These are phyloP conservation scores for Colletotrichum plurivorum DNA, from an alignment of 2,329 filamentous ascomycete genomes.

Conservation along the genomic window DNA sequence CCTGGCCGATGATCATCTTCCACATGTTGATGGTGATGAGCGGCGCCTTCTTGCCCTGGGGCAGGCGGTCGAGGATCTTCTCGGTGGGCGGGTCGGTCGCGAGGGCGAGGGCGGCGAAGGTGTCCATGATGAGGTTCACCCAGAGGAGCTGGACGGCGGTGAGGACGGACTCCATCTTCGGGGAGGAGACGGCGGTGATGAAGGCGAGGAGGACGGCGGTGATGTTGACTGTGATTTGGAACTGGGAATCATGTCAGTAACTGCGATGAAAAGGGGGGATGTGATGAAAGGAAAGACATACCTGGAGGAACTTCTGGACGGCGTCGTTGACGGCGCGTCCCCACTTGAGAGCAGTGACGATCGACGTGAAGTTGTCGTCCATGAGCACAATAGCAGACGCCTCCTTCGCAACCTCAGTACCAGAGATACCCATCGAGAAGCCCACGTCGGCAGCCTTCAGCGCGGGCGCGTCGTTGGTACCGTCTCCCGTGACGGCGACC, in stretches of 20 bases:
- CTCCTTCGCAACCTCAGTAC: constrained; percentile 78
- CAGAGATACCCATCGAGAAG: constrained; percentile 78
- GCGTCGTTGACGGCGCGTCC: constrained; percentile 79
- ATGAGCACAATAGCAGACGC: constrained; percentile 78
- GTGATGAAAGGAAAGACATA: constrained; percentile 41
- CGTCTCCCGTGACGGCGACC: constrained; percentile 76
- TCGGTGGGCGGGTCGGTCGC: constrained; percentile 74
- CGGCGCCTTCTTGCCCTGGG: constrained; percentile 75
- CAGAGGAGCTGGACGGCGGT: constrained; percentile 77
- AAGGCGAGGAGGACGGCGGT: constrained; percentile 77
- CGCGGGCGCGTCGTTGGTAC: constrained; percentile 76
- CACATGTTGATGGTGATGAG: constrained; percentile 80
- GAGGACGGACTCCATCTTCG: constrained; percentile 70
- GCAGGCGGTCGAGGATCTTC: constrained; percentile 68
- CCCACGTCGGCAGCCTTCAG: constrained; percentile 77
- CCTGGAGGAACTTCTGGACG: constrained; percentile 77
- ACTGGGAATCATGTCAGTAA: constrained; percentile 51
- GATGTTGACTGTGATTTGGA: constrained; percentile 80
- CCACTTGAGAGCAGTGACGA: constrained; percentile 77
- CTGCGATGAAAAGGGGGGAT: background rate
- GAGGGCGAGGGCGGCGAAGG: constrained; percentile 75
- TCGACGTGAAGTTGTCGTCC: constrained; percentile 77
- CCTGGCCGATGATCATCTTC: constrained; percentile 76
- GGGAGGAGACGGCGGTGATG: constrained; percentile 71
- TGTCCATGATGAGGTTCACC: constrained; percentile 81